phyloP scores from a whole-genome alignment of 345 rosid genomes.

The Melaleuca quinquenervia region DNA sequence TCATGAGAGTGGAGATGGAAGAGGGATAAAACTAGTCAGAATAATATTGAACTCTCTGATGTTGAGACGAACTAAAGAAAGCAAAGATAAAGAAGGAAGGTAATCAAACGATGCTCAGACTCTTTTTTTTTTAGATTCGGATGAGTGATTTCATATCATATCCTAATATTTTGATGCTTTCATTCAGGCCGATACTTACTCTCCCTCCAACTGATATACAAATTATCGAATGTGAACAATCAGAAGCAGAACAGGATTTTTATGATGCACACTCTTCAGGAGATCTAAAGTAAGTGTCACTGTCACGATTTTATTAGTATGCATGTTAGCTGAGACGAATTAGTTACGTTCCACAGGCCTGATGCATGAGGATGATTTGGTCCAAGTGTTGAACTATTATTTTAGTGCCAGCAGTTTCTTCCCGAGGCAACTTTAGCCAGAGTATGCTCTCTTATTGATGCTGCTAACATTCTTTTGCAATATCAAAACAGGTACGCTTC shows the following conservation, averaged over 20 bases:
- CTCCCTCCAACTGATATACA: slow-evolving; percentile 57
- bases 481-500: slow-evolving; percentile 44
- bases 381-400: neutral
- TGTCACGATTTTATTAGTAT: neutral
- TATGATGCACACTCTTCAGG: slow-evolving; percentile 48
- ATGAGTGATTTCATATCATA: neutral
- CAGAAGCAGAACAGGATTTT: slow-evolving; percentile 54
- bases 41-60: slow-evolving; percentile 57
- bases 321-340: neutral
- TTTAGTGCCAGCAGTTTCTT: neutral
- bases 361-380: neutral
- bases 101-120: neutral
- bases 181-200: slow-evolving; percentile 50
- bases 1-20: slow-evolving; percentile 56
- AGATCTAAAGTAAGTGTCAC: slow-evolving; percentile 41
- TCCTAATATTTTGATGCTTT: slow-evolving; percentile 1
- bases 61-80: slow-evolving; percentile 67
- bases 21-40: slow-evolving; percentile 44
- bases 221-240: slow-evolving; percentile 44
- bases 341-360: neutral
- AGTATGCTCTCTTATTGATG: neutral
- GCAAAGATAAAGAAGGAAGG: slow-evolving; percentile 56
- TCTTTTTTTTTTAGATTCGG: neutral
- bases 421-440: neutral
- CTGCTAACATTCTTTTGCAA: neutral